A percentile compares a stretch with the other conserved stretches of the same genome.
Conservation (phyloP, 208 protist species). For the Lotmaria passim region DNA sequence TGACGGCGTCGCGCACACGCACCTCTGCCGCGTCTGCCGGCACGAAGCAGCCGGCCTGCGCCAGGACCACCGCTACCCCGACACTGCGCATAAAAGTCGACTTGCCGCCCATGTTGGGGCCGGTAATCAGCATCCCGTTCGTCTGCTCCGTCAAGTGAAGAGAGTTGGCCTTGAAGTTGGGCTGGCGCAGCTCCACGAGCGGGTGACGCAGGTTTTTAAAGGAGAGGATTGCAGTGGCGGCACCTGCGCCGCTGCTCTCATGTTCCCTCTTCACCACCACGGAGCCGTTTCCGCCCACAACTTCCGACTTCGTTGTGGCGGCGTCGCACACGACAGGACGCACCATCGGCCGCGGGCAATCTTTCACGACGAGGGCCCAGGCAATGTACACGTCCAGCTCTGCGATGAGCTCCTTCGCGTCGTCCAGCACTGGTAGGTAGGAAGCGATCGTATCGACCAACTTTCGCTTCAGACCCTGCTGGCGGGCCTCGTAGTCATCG, state of each 20-base stretch:
- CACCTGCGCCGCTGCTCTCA: neutral
- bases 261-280: constrained; percentile 22
- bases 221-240: constrained; percentile 40
- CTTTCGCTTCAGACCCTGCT: constrained; percentile 90
- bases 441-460: constrained; percentile 92
- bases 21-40: constrained; percentile 92
- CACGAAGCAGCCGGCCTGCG: constrained; percentile 99
- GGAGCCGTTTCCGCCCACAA: neutral
- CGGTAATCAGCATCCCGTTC: constrained; percentile 90
- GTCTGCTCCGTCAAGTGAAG: constrained; percentile 75
- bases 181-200: constrained; percentile 86
- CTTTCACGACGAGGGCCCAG: constrained; percentile 89
- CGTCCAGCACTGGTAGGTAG: constrained; percentile 95
- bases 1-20: constrained; percentile 93
- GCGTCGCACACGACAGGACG: constrained; percentile 71
- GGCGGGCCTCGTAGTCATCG: constrained; percentile 77
- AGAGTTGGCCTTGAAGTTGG: constrained; percentile 81
- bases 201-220: constrained; percentile 86
- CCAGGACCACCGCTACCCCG: constrained; percentile 97
- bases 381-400: constrained; percentile 94
- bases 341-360: constrained; percentile 91
- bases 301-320: neutral
- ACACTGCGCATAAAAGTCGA: constrained; percentile 98
- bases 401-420: constrained; percentile 93
- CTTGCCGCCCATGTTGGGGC: constrained; percentile 98